Conservation (phyloP, 2,329 filamentous ascomycete genomes). For the Diaporthe ilicicola region DNA sequence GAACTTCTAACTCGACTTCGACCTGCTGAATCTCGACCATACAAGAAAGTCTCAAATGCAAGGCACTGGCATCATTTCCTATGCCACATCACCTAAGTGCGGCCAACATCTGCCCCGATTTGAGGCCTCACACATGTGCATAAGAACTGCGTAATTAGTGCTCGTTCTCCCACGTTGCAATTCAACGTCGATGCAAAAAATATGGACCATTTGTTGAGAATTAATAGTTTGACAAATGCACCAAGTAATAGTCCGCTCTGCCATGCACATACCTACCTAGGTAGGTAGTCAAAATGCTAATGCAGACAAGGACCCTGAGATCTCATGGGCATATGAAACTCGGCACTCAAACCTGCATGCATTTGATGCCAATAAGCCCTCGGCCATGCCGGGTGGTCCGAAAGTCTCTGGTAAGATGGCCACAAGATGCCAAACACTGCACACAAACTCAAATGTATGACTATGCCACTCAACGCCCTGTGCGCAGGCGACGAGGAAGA, state of each 20-base stretch:
- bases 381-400: not conserved
- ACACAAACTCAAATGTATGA: not conserved
- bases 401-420: too few species aligned
- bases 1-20: not conserved
- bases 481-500: too few species aligned
- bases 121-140: not conserved
- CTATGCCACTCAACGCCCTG: too few species aligned
- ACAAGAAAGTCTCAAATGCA: not conserved
- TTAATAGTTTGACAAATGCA: not conserved
- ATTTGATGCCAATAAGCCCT: not conserved
- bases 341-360: not conserved
- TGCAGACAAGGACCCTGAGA: not conserved
- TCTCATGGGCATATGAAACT: not conserved
- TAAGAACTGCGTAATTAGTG: too few species aligned
- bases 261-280: not conserved
- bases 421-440: not conserved
- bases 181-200: not conserved
- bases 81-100: not conserved
- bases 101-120: too few species aligned
- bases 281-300: not conserved
- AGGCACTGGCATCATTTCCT: not conserved
- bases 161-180: too few species aligned
- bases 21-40: not conserved
- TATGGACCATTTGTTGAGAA: not conserved
- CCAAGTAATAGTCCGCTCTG: not conserved